These are phyloP conservation scores for Panaeolus papilionaceus DNA, from an alignment of 768 basidiomycete genomes.

Conservation along the genomic window DNA sequence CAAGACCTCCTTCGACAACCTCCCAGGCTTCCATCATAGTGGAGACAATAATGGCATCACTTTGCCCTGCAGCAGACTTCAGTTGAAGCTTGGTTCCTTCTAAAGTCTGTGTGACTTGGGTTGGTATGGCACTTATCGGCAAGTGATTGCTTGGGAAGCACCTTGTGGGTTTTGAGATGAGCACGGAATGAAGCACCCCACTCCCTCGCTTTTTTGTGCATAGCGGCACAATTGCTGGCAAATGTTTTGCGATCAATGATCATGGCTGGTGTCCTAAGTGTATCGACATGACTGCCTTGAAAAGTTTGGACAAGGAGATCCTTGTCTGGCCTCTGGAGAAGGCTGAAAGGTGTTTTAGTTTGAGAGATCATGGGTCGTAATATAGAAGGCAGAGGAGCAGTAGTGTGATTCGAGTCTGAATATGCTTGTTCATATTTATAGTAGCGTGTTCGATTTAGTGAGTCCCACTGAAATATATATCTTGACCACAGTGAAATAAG, in stretches of 20 bases:
- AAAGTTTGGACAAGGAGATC: conserved; percentile 58
- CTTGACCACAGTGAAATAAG: too few species aligned
- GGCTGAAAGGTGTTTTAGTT: conserved; percentile 31
- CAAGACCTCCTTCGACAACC: conserved; percentile 68
- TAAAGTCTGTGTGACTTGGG: conserved; percentile 55
- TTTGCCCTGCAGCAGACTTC: conserved; percentile 54
- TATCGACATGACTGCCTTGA: conserved; percentile 59
- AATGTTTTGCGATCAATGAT: conserved; percentile 79
- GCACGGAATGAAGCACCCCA: conserved; percentile 80
- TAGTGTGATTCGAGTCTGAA: neutral
- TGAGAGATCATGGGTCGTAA: conserved; percentile 30
- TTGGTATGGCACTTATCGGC: neutral
- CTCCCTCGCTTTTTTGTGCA: conserved; percentile 69
- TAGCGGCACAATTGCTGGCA: conserved; percentile 72
- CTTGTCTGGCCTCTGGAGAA: conserved; percentile 46
- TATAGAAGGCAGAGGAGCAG: neutral
- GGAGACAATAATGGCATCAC: conserved; percentile 76
- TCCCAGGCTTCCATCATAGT: conserved; percentile 86
- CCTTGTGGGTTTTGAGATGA: conserved; percentile 89
- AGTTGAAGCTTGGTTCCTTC: conserved; percentile 81
- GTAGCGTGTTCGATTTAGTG: neutral
- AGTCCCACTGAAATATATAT: too few species aligned
- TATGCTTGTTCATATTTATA: neutral
- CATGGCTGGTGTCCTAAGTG: conserved; percentile 77
- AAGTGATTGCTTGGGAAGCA: conserved; percentile 28